Evolutionary conservation across 1,284 basidiomycete genomes (phyloP).

Genomic region (Laetiporus sulphureus): DNA sequence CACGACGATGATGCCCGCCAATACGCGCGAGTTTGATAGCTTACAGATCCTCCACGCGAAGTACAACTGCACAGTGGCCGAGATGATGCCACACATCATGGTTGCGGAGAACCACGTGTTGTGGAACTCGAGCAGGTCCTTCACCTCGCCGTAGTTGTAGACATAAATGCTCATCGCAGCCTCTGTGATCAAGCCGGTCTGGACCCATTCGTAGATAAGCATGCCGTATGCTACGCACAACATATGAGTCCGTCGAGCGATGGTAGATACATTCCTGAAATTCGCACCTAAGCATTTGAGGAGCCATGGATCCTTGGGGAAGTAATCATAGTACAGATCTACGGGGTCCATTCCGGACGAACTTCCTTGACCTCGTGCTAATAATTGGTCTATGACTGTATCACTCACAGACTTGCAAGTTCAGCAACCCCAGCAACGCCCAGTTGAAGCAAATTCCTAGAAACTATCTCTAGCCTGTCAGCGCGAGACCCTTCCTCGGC

Average conservation of each 20-base stretch:
- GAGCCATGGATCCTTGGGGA: conserved; percentile 4
- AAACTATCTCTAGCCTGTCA: no score
- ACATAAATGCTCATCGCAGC: conserved; percentile 12
- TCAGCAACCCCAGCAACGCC: conserved; percentile 8
- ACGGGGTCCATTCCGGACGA: no score
- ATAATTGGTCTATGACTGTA: no score
- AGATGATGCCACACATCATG: conserved; percentile 13
- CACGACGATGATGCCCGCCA: conserved; percentile 6
- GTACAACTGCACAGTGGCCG: conserved; percentile 12
- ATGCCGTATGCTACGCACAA: conserved; percentile 5
- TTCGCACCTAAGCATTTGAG: conserved; percentile 4
- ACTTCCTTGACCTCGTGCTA: no score
- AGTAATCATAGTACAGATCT: conserved; percentile 9
- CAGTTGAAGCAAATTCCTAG: conserved; percentile 8
- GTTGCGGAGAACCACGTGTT: conserved; percentile 16
- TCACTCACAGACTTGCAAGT: conserved; percentile 2
- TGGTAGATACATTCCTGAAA: neutral
- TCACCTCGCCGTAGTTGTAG: conserved; percentile 11
- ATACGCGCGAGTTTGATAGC: conserved; percentile 8
- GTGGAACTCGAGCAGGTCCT: conserved; percentile 7
- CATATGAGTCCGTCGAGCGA: neutral
- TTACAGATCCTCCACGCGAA: conserved; percentile 14
- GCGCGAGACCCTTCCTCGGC: no score
- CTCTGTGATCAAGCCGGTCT: conserved; percentile 12
- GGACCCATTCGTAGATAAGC: conserved; percentile 10